Percentiles rank a stretch among this genome's conserved stretches.
Evolutionary conservation across 1,284 basidiomycete species (phyloP).

Genomic region (Ustilago tritici): DNA sequence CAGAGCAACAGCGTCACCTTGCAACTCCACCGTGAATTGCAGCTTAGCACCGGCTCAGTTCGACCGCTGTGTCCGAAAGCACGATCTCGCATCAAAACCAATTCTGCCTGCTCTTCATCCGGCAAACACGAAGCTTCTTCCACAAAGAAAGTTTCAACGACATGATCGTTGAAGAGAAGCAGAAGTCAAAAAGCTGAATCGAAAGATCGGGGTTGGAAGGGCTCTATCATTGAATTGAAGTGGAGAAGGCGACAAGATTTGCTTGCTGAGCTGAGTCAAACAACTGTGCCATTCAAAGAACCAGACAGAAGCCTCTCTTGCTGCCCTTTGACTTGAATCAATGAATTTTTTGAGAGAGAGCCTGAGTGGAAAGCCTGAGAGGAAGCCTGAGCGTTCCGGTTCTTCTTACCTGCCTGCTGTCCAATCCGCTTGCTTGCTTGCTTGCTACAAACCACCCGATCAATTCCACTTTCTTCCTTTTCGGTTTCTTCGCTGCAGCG

Average conservation of each 20-base stretch:
- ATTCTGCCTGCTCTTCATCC: not conserved
- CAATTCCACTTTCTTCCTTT: slow-evolving; percentile 27
- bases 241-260: slow-evolving; percentile 3
- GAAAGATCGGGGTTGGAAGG: not conserved
- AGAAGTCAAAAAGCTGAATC: not conserved
- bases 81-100: not conserved
- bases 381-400: not conserved
- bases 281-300: not conserved
- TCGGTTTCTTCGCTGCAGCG: not conserved
- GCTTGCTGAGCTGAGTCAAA: slow-evolving; percentile 40
- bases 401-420: not conserved
- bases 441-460: slow-evolving; percentile 6
- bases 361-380: no score
- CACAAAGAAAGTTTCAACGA: not conserved
- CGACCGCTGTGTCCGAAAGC: slow-evolving; percentile 20
- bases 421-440: slow-evolving; percentile 15
- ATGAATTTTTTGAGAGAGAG: not conserved
- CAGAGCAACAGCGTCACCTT: slow-evolving; percentile 5
- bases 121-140: not conserved
- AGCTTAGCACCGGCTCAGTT: slow-evolving; percentile 8
- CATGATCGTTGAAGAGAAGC: not conserved
- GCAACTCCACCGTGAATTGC: not conserved
- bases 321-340: not conserved
- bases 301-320: slow-evolving; percentile 2
- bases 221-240: not conserved